Evolutionary conservation across 2,329 filamentous ascomycete species (phyloP), one percentile per base, ranked within the genome.

Genomic region (Domatiomyces globalis): DNA sequence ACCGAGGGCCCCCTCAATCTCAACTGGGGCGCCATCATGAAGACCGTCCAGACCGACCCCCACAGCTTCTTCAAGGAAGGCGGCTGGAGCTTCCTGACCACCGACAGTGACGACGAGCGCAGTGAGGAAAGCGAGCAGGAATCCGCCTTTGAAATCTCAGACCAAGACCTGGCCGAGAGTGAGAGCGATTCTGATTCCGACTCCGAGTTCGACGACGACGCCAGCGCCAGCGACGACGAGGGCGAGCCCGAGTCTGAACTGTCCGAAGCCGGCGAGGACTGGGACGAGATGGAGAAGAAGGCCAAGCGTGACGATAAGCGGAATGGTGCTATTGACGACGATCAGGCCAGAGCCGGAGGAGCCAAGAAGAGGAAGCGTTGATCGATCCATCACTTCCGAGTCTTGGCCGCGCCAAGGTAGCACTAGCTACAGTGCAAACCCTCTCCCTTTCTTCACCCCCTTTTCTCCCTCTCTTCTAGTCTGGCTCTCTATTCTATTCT

Each of bases 21-120:
- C 52, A 96, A 96, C 75, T 98, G 92, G 92, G 85, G 86, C 9
- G 95, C 89, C 15, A 98, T 98, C 65, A 98, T 98, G 88, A 98
- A 98, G 77, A 98, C 92, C 0, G 89, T 98, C 22, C 90, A 85
- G 18, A 83, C 85, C 36, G 89, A 98, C 43, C 87, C 92, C 1
- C 90, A 98, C 65, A 80, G 84, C 61, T 98, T 98, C 79, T 98
- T 95, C 68, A 80, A 77, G 3, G 90, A 96, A 58, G 92, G 94
- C 29, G 92, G 92, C 45, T 98, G 92, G 92, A 84, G 81, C 1
- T 96, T 98, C 78, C 68, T 98, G 53, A 82, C 83, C 50, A 83
- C 83, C 36, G 90, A 95, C 54, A 88, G 84, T 0, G 92, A 96
- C 63, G 86, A 85, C 12, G 88, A 95, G 58, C 86, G 78, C 44